Base-by-base conservation (phyloP, 2,329 filamentous ascomycete species). In the Sclerotinia spermophila region DNA sequence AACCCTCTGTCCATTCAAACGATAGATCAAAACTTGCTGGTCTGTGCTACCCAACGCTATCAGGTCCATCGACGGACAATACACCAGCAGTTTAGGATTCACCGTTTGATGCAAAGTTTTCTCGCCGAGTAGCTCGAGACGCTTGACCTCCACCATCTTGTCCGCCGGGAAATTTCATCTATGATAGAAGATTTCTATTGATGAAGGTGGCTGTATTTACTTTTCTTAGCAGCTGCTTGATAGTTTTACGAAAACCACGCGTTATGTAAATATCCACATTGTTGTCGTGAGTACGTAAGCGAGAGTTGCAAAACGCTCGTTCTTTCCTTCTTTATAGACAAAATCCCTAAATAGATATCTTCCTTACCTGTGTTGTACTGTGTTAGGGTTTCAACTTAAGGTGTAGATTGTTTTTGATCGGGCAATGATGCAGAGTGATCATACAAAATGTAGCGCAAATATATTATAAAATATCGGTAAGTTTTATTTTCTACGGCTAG, bases 11-110 rank as follows among this genome's bases (percentile, higher is more conserved):
- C 90, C 91, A 72, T 91, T 92, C 24, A 94, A 86, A 64, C 95
- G 87, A 81, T 91, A 94, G 58, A 97, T 89, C 74, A 91, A 86
- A 27, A 97, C 83, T 65, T 89, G 88, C 64, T 88, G 88, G 72
- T 89, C 87, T 24, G 86, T 84, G n/a, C 86, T 87, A 19, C 92
- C 91, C 19, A 94, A 85, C 7, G 90, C 90, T n/a, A 91, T 85
- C 60, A 98, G 85, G 81, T 97, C 93, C 83, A 97, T 92, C 13
- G 90, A 91, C 24, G 94, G 93, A 80, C 93, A 97, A 80, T 92
- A 93, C 38, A 89, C 86, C 45, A 95, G 84, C 66, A 91, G 86
- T 61, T 84, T 82, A 48, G 84, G 82, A 51, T 86, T 84, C 33
- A 88, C 84, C 35, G 84, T 84, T 60, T 84, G 81, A 66, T 86